phyloP scores from a whole-genome alignment of 768 basidiomycete genomes.

The Kwoniella pini region DNA sequence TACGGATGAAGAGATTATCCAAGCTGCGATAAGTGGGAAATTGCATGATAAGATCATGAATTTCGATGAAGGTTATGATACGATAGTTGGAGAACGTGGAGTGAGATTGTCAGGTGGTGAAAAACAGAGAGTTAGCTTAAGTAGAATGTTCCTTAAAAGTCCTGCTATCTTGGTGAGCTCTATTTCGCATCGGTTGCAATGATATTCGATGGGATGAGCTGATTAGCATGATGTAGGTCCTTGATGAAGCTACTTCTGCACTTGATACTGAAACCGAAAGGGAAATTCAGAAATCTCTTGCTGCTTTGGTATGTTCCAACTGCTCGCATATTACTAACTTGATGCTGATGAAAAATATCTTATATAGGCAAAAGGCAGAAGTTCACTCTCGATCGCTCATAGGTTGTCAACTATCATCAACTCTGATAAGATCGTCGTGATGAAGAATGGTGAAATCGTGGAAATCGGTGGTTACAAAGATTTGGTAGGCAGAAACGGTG shows the following conservation, averaged over 20 bases:
- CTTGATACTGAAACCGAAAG: slow-evolving; percentile 88
- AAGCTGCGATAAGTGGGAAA: slow-evolving; percentile 76
- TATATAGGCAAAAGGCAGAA: slow-evolving; percentile 61
- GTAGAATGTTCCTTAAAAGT: slow-evolving; percentile 80
- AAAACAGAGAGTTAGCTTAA: slow-evolving; percentile 86
- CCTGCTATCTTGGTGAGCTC: slow-evolving; percentile 77
- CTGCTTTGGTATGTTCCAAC: slow-evolving; percentile 60
- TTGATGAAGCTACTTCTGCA: slow-evolving; percentile 59
- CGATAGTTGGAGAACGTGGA: slow-evolving; percentile 84
- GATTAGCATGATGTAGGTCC: slow-evolving; percentile 20
- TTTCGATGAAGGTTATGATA: slow-evolving; percentile 82
- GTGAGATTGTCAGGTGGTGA: slow-evolving; percentile 82
- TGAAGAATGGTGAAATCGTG: slow-evolving; percentile 83
- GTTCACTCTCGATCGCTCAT: slow-evolving; percentile 77
- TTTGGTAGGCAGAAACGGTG: slow-evolving; percentile 66
- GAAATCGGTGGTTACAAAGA: slow-evolving; percentile 71
- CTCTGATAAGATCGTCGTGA: slow-evolving; percentile 78
- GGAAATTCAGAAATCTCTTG: slow-evolving; percentile 83
- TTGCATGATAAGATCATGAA: slow-evolving; percentile 81
- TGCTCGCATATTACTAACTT: not conserved
- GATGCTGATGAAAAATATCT: not conserved
- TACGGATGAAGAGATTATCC: slow-evolving; percentile 70
- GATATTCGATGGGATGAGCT: slow-evolving; percentile 1
- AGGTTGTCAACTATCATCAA: slow-evolving; percentile 64
- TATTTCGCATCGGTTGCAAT: slow-evolving; percentile 37